Conservation (phyloP, 2,329 filamentous ascomycete species). For the Penicillium sp. region DNA sequence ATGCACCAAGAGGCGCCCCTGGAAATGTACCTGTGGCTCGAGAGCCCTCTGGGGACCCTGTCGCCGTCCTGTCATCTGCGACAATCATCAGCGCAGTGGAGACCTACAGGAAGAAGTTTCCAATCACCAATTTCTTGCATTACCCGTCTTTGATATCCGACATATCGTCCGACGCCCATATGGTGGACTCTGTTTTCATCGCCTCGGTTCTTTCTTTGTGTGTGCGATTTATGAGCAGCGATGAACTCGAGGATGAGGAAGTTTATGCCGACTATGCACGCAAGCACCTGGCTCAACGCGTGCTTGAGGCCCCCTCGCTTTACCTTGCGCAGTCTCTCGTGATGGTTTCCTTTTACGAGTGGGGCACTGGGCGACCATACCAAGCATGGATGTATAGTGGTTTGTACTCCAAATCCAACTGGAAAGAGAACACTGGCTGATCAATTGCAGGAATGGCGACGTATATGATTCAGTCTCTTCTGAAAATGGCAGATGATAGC, state of each 20-base stretch:
- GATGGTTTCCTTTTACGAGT: conserved; percentile 38
- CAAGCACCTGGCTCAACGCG: conserved; percentile 29
- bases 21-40: conserved; percentile 3
- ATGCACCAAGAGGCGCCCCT: conserved; percentile 3
- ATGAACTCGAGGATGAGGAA: conserved; percentile 27
- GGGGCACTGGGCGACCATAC: conserved; percentile 36
- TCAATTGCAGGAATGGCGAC: conserved; percentile 34
- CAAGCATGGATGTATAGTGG: conserved; percentile 42
- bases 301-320: conserved; percentile 34
- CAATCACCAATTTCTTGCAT: conserved; percentile 37
- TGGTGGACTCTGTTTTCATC: conserved; percentile 36
- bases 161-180: conserved; percentile 28
- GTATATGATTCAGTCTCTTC: conserved; percentile 39
- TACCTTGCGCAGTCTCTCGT: conserved; percentile 37
- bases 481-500: conserved; percentile 37
- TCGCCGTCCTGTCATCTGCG: conserved; percentile 25
- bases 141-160: conserved; percentile 38
- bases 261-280: conserved; percentile 35
- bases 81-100: conserved; percentile 36
- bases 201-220: conserved; percentile 36
- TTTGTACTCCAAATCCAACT: conserved; percentile 10
- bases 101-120: conserved; percentile 38
- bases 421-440: conserved; percentile 1
- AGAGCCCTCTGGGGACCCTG: conserved; percentile 15
- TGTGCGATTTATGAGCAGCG: conserved; percentile 31